These are phyloP conservation scores for Suillus luteus DNA, from an alignment of 768 basidiomycete species.

Conservation along the genomic window DNA sequence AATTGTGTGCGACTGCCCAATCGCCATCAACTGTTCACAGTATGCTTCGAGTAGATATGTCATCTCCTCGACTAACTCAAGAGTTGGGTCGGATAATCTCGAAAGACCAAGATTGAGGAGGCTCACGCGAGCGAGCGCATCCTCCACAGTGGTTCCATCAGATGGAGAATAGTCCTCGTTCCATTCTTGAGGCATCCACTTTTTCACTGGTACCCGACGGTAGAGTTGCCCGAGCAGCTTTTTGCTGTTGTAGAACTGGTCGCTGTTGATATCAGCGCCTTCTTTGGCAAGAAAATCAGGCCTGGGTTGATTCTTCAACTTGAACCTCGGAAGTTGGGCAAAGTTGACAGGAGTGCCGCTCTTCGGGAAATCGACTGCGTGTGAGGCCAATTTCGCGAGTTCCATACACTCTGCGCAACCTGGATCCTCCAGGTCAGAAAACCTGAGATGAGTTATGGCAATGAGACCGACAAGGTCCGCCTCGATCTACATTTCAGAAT, in stretches of 20 bases:
- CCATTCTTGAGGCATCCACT: constrained; percentile 33
- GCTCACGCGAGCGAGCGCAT: constrained; percentile 26
- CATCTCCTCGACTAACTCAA: constrained; percentile 41
- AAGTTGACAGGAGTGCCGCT: constrained; percentile 44
- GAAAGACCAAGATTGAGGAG: constrained; percentile 38
- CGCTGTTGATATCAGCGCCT: constrained; percentile 28
- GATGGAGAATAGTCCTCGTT: constrained; percentile 23
- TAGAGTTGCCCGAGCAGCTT: constrained; percentile 48
- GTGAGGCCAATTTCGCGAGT: constrained; percentile 47
- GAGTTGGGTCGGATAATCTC: constrained; percentile 22
- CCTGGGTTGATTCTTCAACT: constrained; percentile 22
- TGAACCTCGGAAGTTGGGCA: constrained; percentile 33
- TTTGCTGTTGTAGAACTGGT: constrained; percentile 40
- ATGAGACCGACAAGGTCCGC: constrained; percentile 45
- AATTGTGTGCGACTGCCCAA: constrained; percentile 38
- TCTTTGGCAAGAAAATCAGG: constrained; percentile 51
- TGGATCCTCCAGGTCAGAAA: constrained; percentile 42
- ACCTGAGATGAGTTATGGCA: constrained; percentile 44
- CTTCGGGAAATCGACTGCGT: constrained; percentile 52
- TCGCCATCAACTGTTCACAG: constrained; percentile 33
- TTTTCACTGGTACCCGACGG: constrained; percentile 42
- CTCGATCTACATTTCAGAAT: constrained; percentile 29
- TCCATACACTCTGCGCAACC: constrained; percentile 38
- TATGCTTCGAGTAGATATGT: constrained; percentile 38
- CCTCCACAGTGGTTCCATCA: constrained; percentile 28